A percentile compares a stretch with the other conserved stretches of the same genome.
Conservation (phyloP, 768 basidiomycete species). For the Sistotremastrum niveocremeum region DNA sequence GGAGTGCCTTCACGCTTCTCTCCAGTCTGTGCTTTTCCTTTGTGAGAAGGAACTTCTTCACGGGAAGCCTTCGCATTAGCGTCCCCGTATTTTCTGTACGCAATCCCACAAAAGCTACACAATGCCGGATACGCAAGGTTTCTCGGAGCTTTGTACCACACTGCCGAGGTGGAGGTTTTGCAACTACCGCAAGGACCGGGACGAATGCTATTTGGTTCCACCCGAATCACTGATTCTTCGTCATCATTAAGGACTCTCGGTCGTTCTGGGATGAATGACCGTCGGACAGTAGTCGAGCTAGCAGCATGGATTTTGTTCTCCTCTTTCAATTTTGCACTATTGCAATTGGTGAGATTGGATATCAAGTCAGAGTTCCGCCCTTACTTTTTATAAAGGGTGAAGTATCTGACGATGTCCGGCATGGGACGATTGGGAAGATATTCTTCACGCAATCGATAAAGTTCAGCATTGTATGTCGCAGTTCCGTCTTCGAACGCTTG, state of each 20-base stretch:
- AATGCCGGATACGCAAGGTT: slow-evolving; percentile 65
- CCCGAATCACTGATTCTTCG: slow-evolving; percentile 60
- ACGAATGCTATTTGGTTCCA: slow-evolving; percentile 33
- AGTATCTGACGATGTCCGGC: slow-evolving; percentile 71
- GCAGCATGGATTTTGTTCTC: slow-evolving; percentile 36
- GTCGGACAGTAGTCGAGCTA: slow-evolving; percentile 27
- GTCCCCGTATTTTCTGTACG: slow-evolving; percentile 91
- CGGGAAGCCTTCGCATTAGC: slow-evolving; percentile 61
- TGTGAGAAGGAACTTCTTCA: slow-evolving; percentile 38
- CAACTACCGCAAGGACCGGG: slow-evolving; percentile 59
- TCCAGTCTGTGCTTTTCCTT: slow-evolving; percentile 17
- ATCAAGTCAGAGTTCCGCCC: slow-evolving; percentile 6
- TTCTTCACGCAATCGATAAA: slow-evolving; percentile 65
- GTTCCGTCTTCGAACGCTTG: slow-evolving; percentile 70
- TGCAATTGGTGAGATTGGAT: slow-evolving; percentile 4
- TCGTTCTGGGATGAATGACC: slow-evolving; percentile 6
- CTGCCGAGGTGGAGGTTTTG: slow-evolving; percentile 59
- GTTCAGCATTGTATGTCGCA: slow-evolving; percentile 58
- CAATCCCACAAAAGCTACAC: slow-evolving; percentile 75
- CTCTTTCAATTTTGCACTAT: slow-evolving; percentile 53
- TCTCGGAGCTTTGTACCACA: slow-evolving; percentile 91
- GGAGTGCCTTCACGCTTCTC: slow-evolving; percentile 55
- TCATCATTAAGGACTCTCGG: slow-evolving; percentile 36
- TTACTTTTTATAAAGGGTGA: slow-evolving; percentile 79
- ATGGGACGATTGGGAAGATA: slow-evolving; percentile 47